Percentiles rank a stretch among this genome's conserved stretches.
Conservation (phyloP, 1,284 basidiomycete genomes). For the Somion occarium region DNA sequence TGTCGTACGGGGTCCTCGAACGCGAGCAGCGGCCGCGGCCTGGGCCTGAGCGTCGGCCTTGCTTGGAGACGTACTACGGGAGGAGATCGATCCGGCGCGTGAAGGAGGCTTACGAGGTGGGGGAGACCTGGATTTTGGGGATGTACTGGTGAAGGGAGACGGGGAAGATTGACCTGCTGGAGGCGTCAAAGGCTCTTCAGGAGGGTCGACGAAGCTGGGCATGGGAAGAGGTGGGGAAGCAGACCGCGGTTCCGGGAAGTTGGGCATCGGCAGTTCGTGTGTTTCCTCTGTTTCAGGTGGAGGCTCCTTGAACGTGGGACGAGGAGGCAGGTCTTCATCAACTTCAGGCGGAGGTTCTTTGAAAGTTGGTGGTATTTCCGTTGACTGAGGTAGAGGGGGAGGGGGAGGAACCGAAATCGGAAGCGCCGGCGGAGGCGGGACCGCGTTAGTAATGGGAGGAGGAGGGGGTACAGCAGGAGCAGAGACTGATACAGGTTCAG, state of each 20-base stretch:
- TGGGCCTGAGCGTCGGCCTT: conserved; percentile 26
- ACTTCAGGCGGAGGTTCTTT: conserved; percentile 35
- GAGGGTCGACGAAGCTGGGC: conserved; percentile 23
- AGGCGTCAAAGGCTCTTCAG: conserved; percentile 24
- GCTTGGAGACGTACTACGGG: conserved; percentile 19
- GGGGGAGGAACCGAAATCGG: conserved; percentile 18
- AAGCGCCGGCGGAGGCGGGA: conserved; percentile 35
- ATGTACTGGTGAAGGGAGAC: conserved; percentile 30
- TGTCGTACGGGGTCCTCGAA: conserved; percentile 50
- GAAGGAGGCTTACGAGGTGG: conserved; percentile 5
- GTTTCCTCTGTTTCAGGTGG: conserved; percentile 30
- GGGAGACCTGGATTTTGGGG: conserved; percentile 19
- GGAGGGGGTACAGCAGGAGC: conserved; percentile 14
- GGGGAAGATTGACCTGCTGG: conserved; percentile 37
- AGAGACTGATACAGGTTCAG: conserved; percentile 7
- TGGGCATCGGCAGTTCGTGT: conserved; percentile 29
- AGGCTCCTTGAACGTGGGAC: conserved; percentile 50
- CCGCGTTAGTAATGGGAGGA: conserved; percentile 14
- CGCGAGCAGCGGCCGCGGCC: conserved; percentile 33
- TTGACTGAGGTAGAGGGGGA: conserved; percentile 22
- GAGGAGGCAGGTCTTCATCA: conserved; percentile 35
- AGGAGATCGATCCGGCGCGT: conserved; percentile 6
- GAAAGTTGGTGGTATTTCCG: conserved; percentile 26
- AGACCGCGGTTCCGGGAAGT: conserved; percentile 32
- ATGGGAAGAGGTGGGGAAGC: conserved; percentile 12